Percentiles rank a stretch among this genome's conserved stretches.
phyloP scores from a whole-genome alignment of 1,139 yeast species.

The Sugiyamaella novakii region DNA sequence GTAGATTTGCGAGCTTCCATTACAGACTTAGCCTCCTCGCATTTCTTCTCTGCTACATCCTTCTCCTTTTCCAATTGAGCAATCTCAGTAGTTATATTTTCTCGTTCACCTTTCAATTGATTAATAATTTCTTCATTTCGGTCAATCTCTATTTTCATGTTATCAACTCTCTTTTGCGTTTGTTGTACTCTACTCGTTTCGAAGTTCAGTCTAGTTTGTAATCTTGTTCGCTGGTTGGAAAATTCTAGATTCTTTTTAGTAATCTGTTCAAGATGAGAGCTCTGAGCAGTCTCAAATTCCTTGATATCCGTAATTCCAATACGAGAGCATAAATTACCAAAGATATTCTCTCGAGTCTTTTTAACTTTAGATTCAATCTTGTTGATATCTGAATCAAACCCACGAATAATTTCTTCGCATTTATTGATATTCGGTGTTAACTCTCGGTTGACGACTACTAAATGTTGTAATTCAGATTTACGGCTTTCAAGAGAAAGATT shows the following conservation, averaged over 20 bases:
- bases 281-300: conserved; percentile 66
- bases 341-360: conserved; percentile 44
- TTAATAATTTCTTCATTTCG: conserved; percentile 25
- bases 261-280: conserved; percentile 59
- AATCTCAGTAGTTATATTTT: conserved; percentile 17
- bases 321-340: conserved; percentile 55
- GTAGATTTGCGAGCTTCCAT: conserved; percentile 18
- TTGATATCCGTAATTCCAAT: conserved; percentile 57
- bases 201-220: conserved; percentile 63
- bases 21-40: conserved; percentile 42
- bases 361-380: conserved; percentile 32
- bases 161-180: conserved; percentile 31
- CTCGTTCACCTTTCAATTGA: conserved; percentile 27
- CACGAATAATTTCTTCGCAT: conserved; percentile 37
- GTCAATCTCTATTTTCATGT: conserved; percentile 25
- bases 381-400: conserved; percentile 35
- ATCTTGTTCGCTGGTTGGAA: conserved; percentile 58
- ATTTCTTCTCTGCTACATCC: conserved; percentile 39
- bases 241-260: conserved; percentile 66
- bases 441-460: conserved; percentile 53
- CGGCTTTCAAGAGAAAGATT: conserved; percentile 58
- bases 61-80: conserved; percentile 35
- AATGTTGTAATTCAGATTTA: conserved; percentile 64
- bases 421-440: conserved; percentile 50
- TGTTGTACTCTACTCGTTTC: conserved; percentile 51